These are phyloP conservation scores for Thermothielavioides terrestris DNA, from an alignment of 495 filamentous ascomycete species.

Conservation along the genomic window DNA sequence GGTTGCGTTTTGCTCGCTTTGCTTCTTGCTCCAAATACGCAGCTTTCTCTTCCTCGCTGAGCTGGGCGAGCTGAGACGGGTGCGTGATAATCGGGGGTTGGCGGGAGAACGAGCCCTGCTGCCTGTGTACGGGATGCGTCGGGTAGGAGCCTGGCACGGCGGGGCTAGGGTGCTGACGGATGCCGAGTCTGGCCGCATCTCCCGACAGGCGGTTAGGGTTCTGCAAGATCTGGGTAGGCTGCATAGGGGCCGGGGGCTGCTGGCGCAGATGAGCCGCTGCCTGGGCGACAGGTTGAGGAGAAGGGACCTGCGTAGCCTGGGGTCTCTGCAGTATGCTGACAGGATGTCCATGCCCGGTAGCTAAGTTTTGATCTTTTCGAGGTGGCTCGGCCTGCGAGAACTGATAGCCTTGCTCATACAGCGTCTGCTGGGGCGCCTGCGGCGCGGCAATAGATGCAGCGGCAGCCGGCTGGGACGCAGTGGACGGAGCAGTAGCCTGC, in stretches of 20 bases:
- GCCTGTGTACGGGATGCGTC: slow-evolving; percentile 26
- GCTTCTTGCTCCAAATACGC: slow-evolving; percentile 83
- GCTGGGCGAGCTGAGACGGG: slow-evolving; percentile 64
- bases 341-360: slow-evolving; percentile 31
- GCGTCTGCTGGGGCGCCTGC: slow-evolving; percentile 23
- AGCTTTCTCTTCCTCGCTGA: slow-evolving; percentile 70
- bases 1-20: slow-evolving; percentile 91
- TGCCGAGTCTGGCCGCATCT: slow-evolving; percentile 27
- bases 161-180: slow-evolving; percentile 19
- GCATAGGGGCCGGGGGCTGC: slow-evolving; percentile 37
- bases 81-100: slow-evolving; percentile 47
- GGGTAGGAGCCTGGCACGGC: slow-evolving; percentile 10
- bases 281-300: slow-evolving; percentile 21
- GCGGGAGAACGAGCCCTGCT: slow-evolving; percentile 32
- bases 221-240: slow-evolving; percentile 51
- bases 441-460: slow-evolving; percentile 7
- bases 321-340: slow-evolving; percentile 42
- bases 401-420: slow-evolving; percentile 21
- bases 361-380: slow-evolving; percentile 19
- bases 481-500: slow-evolving; percentile 18
- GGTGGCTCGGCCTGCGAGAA: slow-evolving; percentile 22
- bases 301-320: slow-evolving; percentile 27
- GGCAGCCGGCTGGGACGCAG: slow-evolving; percentile 18
- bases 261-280: slow-evolving; percentile 36
- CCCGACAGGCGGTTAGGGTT: slow-evolving; percentile 38